Percentiles rank a stretch among this genome's conserved stretches.
Conservation (phyloP, 768 basidiomycete species). For the Trametes sanguinea region DNA sequence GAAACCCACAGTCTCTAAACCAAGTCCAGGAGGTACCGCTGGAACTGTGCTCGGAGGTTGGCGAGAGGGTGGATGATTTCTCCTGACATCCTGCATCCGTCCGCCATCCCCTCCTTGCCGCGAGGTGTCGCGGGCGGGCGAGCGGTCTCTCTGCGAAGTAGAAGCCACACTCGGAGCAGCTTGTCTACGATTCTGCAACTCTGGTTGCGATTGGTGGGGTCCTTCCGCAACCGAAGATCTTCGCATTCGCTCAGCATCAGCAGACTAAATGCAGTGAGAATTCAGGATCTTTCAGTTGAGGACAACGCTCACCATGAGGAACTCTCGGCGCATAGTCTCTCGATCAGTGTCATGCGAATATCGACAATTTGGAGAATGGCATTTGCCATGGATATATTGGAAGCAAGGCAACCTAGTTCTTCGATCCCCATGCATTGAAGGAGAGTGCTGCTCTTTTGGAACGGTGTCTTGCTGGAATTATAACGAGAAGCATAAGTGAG, state of each 20-base stretch:
- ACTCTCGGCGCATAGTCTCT: background rate
- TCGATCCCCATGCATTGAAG: background rate
- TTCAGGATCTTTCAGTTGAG: background rate
- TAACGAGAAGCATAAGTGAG: background rate
- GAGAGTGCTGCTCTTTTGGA: background rate
- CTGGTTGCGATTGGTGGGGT: no score
- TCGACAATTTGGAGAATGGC: constrained; percentile 2
- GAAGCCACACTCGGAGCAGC: no score
- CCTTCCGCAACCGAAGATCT: no score
- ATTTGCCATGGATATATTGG: constrained; percentile 10
- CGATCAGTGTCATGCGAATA: constrained; percentile 14
- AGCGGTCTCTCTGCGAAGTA: no score
- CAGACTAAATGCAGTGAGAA: no score
- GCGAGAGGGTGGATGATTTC: background rate
- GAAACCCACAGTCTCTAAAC: constrained; percentile 24
- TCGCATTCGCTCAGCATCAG: no score
- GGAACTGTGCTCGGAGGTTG: background rate
- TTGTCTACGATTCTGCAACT: no score
- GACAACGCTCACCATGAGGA: background rate
- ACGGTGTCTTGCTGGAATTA: background rate
- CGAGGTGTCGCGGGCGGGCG: background rate
- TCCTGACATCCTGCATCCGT: background rate
- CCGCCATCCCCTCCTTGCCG: background rate
- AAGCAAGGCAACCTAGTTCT: background rate
- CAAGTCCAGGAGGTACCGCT: constrained; percentile 28